A percentile compares a stretch with the other conserved stretches of the same genome.
These are phyloP conservation scores for Penicillium crystallinum DNA, from an alignment of 495 filamentous ascomycete species.

Conservation along the genomic window DNA sequence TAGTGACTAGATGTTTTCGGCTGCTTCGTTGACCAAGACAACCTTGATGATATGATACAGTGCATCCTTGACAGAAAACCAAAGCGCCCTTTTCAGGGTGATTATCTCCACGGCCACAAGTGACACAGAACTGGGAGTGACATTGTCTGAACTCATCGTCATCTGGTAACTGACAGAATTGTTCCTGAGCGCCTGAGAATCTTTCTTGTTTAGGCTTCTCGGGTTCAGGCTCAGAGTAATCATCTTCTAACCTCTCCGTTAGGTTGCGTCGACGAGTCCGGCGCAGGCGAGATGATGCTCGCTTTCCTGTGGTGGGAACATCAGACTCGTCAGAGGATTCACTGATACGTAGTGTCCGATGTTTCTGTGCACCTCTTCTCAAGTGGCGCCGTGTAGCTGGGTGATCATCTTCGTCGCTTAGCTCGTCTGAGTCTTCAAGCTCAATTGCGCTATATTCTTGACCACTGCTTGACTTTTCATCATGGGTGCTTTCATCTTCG, in stretches of 20 bases:
- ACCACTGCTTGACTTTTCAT: neutral
- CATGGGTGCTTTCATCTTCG: neutral
- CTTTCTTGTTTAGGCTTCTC: conserved; percentile 46
- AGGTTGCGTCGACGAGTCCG: conserved; percentile 47
- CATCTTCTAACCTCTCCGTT: conserved; percentile 61
- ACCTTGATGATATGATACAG: conserved; percentile 67
- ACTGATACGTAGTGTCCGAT: neutral
- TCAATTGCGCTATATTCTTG: neutral
- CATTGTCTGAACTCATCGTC: conserved; percentile 57
- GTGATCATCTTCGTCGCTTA: neutral
- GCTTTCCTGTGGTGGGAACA: conserved; percentile 7
- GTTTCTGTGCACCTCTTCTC: neutral
- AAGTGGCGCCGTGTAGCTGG: neutral
- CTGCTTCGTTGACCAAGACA: conserved; percentile 70
- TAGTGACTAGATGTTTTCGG: conserved; percentile 92
- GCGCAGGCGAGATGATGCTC: conserved; percentile 26
- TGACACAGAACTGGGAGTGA: conserved; percentile 68
- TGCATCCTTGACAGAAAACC: conserved; percentile 89
- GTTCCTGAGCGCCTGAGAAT: conserved; percentile 58
- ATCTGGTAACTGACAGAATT: conserved; percentile 51
- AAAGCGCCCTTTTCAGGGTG: conserved; percentile 55
- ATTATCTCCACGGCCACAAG: conserved; percentile 55
- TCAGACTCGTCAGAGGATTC: conserved; percentile 10
- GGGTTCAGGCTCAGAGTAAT: conserved; percentile 54
- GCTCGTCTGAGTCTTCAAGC: neutral